These are phyloP conservation scores for Collariella sp. DNA, from an alignment of 495 filamentous ascomycete species.

Conservation along the genomic window DNA sequence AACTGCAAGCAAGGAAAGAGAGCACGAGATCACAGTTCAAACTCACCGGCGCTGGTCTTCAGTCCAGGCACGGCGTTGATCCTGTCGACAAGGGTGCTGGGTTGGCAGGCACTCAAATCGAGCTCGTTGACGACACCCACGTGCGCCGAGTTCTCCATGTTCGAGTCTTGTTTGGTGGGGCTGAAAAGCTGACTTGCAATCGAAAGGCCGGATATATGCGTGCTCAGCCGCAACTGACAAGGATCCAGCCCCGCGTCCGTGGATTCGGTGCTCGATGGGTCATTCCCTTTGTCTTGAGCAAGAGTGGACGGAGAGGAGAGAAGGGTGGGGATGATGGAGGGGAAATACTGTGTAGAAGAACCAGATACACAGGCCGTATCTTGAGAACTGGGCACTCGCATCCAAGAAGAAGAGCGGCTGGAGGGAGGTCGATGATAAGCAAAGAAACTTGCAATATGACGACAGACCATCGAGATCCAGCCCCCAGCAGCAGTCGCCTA, in stretches of 20 bases:
- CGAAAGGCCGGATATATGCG: neutral
- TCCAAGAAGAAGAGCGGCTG: neutral
- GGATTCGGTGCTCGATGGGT: neutral
- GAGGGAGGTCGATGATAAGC: neutral
- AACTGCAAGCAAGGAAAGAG: too few relatives aligned
- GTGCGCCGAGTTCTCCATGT: conserved; percentile 27
- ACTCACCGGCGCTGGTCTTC: conserved; percentile 44
- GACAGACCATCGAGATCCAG: conserved; percentile 1
- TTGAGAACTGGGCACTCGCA: neutral
- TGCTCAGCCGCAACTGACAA: neutral
- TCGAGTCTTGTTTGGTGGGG: conserved; percentile 3
- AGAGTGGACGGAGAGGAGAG: neutral
- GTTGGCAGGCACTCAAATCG: conserved; percentile 38
- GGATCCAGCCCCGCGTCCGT: neutral
- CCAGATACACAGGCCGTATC: too few relatives aligned
- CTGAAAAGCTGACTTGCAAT: neutral
- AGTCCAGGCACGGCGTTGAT: conserved; percentile 42
- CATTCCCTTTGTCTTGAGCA: neutral
- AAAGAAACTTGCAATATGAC: neutral
- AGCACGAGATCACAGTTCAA: too few relatives aligned
- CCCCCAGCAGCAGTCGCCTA: neutral
- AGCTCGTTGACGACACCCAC: conserved; percentile 35
- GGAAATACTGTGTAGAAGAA: neutral
- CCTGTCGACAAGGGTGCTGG: conserved; percentile 35
- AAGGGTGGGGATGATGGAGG: neutral